These are phyloP conservation scores for Thelonectria discophora DNA, from an alignment of 2,329 filamentous ascomycete genomes.

Conservation along the genomic window DNA sequence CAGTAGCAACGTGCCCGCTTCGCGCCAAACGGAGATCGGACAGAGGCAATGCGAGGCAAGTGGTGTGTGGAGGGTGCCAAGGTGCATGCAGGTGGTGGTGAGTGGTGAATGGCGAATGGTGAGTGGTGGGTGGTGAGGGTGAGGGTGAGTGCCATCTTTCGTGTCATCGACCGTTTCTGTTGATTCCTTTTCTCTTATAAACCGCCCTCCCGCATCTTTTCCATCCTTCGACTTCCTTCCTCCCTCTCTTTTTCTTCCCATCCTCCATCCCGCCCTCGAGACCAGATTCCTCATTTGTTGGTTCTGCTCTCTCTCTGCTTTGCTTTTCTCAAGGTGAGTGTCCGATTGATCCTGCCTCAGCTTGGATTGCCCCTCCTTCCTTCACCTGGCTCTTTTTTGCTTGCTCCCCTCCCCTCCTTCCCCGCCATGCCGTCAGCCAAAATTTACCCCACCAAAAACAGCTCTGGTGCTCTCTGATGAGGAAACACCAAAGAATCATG, in stretches of 20 bases:
- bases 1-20: slow-evolving; percentile 11
- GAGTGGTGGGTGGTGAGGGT: neutral
- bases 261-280: slow-evolving; percentile 23
- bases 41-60: slow-evolving; percentile 10
- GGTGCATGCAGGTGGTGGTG: neutral
- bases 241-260: slow-evolving; percentile 27
- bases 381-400: slow-evolving; percentile 5
- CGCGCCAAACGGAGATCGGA: slow-evolving; percentile 9
- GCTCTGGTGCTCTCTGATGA: slow-evolving; percentile 38
- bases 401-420: slow-evolving; percentile 7
- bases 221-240: slow-evolving; percentile 22
- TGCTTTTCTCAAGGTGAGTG: slow-evolving; percentile 31
- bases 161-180: slow-evolving; percentile 30
- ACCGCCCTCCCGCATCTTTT: slow-evolving; percentile 21
- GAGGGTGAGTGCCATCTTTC: slow-evolving; percentile 30
- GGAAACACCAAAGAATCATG: slow-evolving; percentile 38
- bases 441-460: slow-evolving; percentile 41
- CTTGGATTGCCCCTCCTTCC: slow-evolving; percentile 14
- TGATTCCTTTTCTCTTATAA: slow-evolving; percentile 29
- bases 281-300: slow-evolving; percentile 26
- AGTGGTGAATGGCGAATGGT: slow-evolving; percentile 12
- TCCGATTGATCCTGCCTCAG: slow-evolving; percentile 1
- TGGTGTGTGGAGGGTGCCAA: neutral
- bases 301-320: slow-evolving; percentile 23
- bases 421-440: slow-evolving; percentile 27